Base-by-base conservation (phyloP, 2,329 filamentous ascomycete species). In the Alternaria sp. region DNA sequence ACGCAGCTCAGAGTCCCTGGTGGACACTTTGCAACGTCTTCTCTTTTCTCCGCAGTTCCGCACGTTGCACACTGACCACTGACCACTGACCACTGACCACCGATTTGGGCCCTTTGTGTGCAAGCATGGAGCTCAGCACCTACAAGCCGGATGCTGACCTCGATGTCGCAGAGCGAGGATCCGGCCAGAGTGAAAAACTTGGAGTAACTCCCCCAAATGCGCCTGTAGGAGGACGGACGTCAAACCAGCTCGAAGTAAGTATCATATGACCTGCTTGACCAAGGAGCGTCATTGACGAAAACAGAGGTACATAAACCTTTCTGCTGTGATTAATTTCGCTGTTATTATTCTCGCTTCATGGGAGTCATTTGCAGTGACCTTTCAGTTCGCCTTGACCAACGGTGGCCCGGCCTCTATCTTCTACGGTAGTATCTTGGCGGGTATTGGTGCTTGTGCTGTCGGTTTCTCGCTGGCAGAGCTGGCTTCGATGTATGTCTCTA, bases 381-480 rank as follows among this genome's bases (percentile, higher is more conserved):
- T 75, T 20, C 72, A 75, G 38, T 69, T 72, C 36, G 67, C 70
- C 9, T 55, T 76, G 5, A 52, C 51, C 10, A 76, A 76, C 60
- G 73, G 74, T n/a, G 74, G 73, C 4, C 71, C 72, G 9, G 66
- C 69, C 3, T 68, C 73, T 10, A 72, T 76, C 41, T 67, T 75
- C 49, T 76, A 73, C 54, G 74, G 74, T 30, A 63, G 61, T 9
- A 69, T 77, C 8, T 54, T 77, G 20, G 72, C 68, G 25, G 60
- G 68, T 27, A 59, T 70, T 16, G 74, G 74, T 5, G 63, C 65
- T 4, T 68, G 62, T 45, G 75, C 77, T 9, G 69, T 78, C 9
- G 74, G 73, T 5, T 75, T 77, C 12, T 78, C 70, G 16, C 60
- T 76, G 22, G 73, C 67, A 20, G 72, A 76, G 52, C 28, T 76